phyloP scores from a whole-genome alignment of 139 green algal species.

The Picochlorum costavermella region DNA sequence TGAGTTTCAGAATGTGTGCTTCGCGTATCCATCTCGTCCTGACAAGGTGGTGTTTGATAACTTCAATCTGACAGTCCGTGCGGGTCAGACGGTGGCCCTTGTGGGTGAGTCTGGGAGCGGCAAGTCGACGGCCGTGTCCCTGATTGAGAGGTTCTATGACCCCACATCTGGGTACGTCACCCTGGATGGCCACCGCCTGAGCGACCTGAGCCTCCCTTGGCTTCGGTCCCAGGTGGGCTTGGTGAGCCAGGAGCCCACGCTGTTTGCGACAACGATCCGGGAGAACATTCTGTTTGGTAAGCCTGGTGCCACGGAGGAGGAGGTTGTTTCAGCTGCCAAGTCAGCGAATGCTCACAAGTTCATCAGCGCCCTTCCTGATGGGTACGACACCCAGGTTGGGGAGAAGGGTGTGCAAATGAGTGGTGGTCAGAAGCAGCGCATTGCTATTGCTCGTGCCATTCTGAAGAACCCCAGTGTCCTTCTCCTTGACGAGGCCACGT shows the following conservation, averaged over 20 bases:
- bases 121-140: constrained; percentile 82
- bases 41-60: constrained; percentile 51
- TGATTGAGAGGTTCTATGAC: constrained; percentile 93
- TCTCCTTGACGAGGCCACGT: constrained; percentile 82
- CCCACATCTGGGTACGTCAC: constrained; percentile 38
- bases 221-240: constrained; percentile 49
- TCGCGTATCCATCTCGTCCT: constrained; percentile 68
- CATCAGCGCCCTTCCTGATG: constrained; percentile 57
- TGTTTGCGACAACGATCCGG: constrained; percentile 58
- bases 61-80: constrained; percentile 50
- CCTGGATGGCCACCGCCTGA: constrained; percentile 77
- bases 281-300: constrained; percentile 81
- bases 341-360: constrained; percentile 72
- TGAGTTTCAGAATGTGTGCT: constrained; percentile 52
- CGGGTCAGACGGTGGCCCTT: constrained; percentile 80
- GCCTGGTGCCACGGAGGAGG: constrained; percentile 27
- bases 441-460: constrained; percentile 77
- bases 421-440: constrained; percentile 77
- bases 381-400: constrained; percentile 38
- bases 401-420: constrained; percentile 42
- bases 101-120: constrained; percentile 79
- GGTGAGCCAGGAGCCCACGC: constrained; percentile 83
- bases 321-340: constrained; percentile 57
- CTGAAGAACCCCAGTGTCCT: constrained; percentile 58
- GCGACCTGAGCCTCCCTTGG: constrained; percentile 55